phyloP scores from a whole-genome alignment of 139 green algal genomes.

The Haematococcus lacustris region DNA sequence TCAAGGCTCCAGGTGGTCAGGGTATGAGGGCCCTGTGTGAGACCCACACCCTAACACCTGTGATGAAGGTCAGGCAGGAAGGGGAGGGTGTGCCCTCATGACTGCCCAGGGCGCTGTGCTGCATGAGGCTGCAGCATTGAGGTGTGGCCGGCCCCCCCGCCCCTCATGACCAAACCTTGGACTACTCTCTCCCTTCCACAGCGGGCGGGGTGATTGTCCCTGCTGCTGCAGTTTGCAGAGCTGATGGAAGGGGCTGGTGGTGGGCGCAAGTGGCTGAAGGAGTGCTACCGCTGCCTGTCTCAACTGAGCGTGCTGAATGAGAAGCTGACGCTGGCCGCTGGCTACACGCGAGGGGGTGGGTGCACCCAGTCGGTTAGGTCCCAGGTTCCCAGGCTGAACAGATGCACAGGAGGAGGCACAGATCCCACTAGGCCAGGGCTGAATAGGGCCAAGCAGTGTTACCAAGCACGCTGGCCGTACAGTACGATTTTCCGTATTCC shows the following conservation, averaged over 20 bases:
- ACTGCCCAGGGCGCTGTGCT: neutral
- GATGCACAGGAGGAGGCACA: neutral
- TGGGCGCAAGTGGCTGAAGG: constrained; percentile 6
- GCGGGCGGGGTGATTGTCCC: neutral
- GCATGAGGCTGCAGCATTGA: too few species aligned
- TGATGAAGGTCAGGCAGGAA: neutral
- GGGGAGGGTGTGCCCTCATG: neutral
- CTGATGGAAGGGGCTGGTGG: constrained; percentile 1
- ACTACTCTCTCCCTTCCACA: neutral
- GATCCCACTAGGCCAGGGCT: too few species aligned
- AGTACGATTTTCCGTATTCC: too few species aligned
- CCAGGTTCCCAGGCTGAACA: too few species aligned
- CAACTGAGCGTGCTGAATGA: constrained; percentile 40
- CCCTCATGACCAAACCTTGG: too few species aligned
- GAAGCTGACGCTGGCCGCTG: constrained; percentile 24
- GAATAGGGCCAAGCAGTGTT: too few species aligned
- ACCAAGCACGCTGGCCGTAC: too few species aligned
- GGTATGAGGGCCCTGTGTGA: neutral
- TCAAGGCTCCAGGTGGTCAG: neutral
- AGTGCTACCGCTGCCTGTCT: constrained; percentile 28
- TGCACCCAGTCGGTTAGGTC: too few species aligned
- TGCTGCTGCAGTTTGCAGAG: neutral
- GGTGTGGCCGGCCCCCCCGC: too few species aligned
- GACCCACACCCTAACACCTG: neutral
- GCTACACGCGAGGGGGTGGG: constrained; percentile 37